phyloP scores from a whole-genome alignment of 164 flowering plant genomes.

The Tinospora cordifolia region DNA sequence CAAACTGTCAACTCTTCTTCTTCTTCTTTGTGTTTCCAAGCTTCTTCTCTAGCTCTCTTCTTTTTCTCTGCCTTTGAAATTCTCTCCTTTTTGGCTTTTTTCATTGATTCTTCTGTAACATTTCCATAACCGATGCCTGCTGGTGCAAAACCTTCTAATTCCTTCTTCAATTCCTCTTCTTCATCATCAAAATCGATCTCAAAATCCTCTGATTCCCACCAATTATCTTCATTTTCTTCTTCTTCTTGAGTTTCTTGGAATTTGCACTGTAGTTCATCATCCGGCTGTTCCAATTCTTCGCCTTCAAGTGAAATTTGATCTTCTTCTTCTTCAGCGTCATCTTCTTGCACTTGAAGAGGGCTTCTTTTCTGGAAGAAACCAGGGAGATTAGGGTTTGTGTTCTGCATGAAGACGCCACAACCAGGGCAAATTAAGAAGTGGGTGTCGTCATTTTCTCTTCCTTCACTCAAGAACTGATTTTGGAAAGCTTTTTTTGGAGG shows the following conservation, averaged over 20 bases:
- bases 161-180: constrained; percentile 38
- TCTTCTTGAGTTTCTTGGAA: constrained; percentile 16
- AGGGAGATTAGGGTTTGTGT: constrained; percentile 67
- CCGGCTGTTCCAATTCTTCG: constrained; percentile 17
- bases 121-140: constrained; percentile 84
- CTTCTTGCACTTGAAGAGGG: neutral
- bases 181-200: constrained; percentile 41
- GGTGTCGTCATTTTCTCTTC: constrained; percentile 74
- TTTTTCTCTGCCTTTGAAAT: constrained; percentile 73
- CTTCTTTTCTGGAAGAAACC: constrained; percentile 61
- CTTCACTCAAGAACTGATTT: constrained; percentile 58
- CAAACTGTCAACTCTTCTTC: constrained; percentile 62
- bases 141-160: constrained; percentile 68
- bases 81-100: constrained; percentile 38
- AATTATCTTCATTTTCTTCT: constrained; percentile 7
- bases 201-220: constrained; percentile 62
- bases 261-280: constrained; percentile 21
- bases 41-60: constrained; percentile 51
- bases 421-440: constrained; percentile 79
- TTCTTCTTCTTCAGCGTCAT: neutral
- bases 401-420: constrained; percentile 95
- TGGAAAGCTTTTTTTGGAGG: constrained; percentile 20
- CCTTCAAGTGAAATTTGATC: constrained; percentile 15
- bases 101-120: constrained; percentile 52
- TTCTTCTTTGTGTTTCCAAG: constrained; percentile 27